These are phyloP conservation scores for Globisporangium ultimum DNA, from an alignment of 352 stramenopile species.

Conservation along the genomic window DNA sequence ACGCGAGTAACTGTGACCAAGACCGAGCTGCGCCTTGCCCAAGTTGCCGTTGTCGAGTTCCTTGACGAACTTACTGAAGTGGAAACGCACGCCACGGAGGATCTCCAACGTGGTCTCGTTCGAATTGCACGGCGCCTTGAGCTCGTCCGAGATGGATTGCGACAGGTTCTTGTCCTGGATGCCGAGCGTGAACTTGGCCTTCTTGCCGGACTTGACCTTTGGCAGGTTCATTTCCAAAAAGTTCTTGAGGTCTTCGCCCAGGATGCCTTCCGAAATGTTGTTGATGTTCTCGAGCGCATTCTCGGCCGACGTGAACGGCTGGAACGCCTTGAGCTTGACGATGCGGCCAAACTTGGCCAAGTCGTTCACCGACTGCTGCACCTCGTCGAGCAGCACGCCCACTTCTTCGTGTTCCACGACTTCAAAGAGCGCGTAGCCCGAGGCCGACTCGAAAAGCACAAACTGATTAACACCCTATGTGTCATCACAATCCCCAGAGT, in stretches of 20 bases:
- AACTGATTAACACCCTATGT: conserved; percentile 72
- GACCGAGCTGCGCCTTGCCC: conserved; percentile 97
- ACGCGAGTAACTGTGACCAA: conserved; percentile 99
- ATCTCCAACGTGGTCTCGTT: conserved; percentile 98
- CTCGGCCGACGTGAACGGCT: conserved; percentile 98
- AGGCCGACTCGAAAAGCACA: conserved; percentile 97
- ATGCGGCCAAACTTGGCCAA: conserved; percentile 94
- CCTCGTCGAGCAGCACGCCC: conserved; percentile 76
- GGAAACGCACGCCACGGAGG: conserved; percentile 93
- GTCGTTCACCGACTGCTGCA: conserved; percentile 93
- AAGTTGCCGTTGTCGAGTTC: conserved; percentile 94
- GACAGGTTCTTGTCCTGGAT: conserved; percentile 93
- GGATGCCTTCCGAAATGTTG: conserved; percentile 94
- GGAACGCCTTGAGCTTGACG: conserved; percentile 99
- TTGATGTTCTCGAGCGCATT: conserved; percentile 99
- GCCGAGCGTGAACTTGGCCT: conserved; percentile 87
- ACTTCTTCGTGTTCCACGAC: conserved; percentile 98
- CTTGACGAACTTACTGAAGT: conserved; percentile 98
- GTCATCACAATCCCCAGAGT: not conserved
- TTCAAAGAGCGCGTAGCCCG: conserved; percentile 98
- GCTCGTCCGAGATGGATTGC: conserved; percentile 94
- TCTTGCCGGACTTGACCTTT: conserved; percentile 93
- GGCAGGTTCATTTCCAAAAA: conserved; percentile 99
- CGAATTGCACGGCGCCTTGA: conserved; percentile 93
- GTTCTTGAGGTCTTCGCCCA: conserved; percentile 94